Percentiles rank a stretch among this genome's conserved stretches.
These are phyloP conservation scores for Trametes elegans DNA, from an alignment of 768 basidiomycete genomes.

Conservation along the genomic window DNA sequence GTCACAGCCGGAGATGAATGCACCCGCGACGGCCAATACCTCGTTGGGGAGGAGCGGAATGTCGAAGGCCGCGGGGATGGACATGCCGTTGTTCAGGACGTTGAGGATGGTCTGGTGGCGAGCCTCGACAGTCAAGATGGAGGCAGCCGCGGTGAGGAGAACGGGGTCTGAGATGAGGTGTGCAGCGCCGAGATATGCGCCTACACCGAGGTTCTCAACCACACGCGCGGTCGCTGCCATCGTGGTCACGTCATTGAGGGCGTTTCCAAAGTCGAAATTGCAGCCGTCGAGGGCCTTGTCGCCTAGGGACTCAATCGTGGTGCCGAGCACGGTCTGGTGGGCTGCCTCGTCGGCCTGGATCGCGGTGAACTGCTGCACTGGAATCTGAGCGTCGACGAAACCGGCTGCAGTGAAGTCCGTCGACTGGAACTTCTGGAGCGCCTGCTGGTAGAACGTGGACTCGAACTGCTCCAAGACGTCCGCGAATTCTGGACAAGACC, in stretches of 20 bases:
- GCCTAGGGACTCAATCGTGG: slow-evolving; percentile 53
- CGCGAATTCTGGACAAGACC: slow-evolving; percentile 58
- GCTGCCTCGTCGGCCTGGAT: slow-evolving; percentile 64
- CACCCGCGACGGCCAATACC: slow-evolving; percentile 65
- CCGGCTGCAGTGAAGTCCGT: slow-evolving; percentile 66
- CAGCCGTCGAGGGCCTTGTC: slow-evolving; percentile 53
- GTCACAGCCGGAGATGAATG: slow-evolving; percentile 70
- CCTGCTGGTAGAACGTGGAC: slow-evolving; percentile 64
- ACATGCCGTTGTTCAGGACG: slow-evolving; percentile 56
- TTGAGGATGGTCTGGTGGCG: slow-evolving; percentile 81
- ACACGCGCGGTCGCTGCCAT: slow-evolving; percentile 73
- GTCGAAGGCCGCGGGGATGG: slow-evolving; percentile 72
- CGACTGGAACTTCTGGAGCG: slow-evolving; percentile 59
- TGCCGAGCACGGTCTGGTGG: slow-evolving; percentile 56
- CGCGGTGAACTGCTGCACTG: slow-evolving; percentile 57
- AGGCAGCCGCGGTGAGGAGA: slow-evolving; percentile 62
- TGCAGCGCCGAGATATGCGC: slow-evolving; percentile 75
- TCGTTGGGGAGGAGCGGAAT: slow-evolving; percentile 66
- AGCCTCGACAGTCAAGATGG: slow-evolving; percentile 79
- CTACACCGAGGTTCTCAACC: slow-evolving; percentile 74
- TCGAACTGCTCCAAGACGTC: slow-evolving; percentile 75
- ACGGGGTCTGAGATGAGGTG: slow-evolving; percentile 58
- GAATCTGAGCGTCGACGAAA: slow-evolving; percentile 50
- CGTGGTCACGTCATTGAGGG: slow-evolving; percentile 59
- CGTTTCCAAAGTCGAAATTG: slow-evolving; percentile 65